Evolutionary conservation across 192 early-diverging fungal genomes (phyloP).

Genomic region (Coemansia sp.): DNA sequence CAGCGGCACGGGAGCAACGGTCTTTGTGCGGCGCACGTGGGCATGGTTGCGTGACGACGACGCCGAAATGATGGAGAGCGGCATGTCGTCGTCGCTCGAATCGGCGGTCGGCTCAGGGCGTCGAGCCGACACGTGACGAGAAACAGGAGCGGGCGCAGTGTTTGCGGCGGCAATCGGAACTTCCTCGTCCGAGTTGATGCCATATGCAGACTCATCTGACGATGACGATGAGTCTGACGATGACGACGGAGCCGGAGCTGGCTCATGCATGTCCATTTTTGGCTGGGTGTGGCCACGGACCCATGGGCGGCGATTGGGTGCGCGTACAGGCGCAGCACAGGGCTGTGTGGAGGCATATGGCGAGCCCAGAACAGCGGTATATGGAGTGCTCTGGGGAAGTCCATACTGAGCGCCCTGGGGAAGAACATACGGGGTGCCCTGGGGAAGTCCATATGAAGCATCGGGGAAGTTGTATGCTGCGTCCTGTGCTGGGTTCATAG

Average conservation of each 20-base stretch:
- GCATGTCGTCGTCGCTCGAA: slow-evolving; percentile 33
- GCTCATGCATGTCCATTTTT: slow-evolving; percentile 2
- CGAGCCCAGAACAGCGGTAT: neutral
- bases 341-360: slow-evolving; percentile 11
- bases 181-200: slow-evolving; percentile 22
- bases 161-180: slow-evolving; percentile 10
- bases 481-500: too few relatives aligned
- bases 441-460: too few relatives aligned
- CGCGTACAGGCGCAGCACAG: neutral
- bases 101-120: slow-evolving; percentile 5
- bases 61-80: slow-evolving; percentile 43
- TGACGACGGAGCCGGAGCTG: slow-evolving; percentile 16
- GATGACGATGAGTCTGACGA: slow-evolving; percentile 16
- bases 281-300: slow-evolving; percentile 15
- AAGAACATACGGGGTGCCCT: neutral
- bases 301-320: slow-evolving; percentile 29
- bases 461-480: too few relatives aligned
- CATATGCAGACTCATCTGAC: slow-evolving; percentile 29
- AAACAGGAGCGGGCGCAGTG: slow-evolving; percentile 5
- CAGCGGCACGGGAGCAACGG: slow-evolving; percentile 14
- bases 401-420: neutral
- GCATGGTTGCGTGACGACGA: slow-evolving; percentile 25
- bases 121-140: slow-evolving; percentile 4
- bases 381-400: neutral
- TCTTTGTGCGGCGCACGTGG: slow-evolving; percentile 39